Base-by-base conservation (phyloP, 108 stramenopile species). In the Pseudonitzschia pungens region DNA sequence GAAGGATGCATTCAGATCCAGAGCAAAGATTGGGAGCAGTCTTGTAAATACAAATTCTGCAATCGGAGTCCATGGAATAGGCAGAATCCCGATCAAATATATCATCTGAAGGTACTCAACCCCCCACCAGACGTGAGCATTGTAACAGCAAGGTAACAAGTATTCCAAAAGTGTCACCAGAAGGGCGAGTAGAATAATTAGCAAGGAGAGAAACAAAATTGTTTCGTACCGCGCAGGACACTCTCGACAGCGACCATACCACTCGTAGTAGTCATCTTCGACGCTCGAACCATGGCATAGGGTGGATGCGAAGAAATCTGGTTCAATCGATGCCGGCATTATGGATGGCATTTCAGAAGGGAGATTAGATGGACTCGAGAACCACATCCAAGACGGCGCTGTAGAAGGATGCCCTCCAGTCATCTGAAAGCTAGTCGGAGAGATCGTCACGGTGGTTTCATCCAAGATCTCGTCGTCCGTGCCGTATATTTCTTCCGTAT, bases 1-100 rank as follows among this genome's bases (percentile, higher is more conserved):
- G 22, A 77, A 62, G n/a, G 55, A 55, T 18, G 70, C 76, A 71
- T 71, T 69, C 36, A 71, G 24, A 41, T 77, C 76, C 43, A 77
- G 18, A 22, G 70, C 56, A 40, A 71, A 70, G 14, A 77, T 56
- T 27, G 76, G 69, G 40, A 74, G 28, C 29, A 74, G 15, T 50
- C 42, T 67, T 67, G 11, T 41, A 50, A 67, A 67, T 2, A 67
- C 42, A 21, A 67, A 28, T 21, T 26, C 66, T 67, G 66, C 66
- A 50, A 27, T 27, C 42, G 66, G 66, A 29, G 66, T 50, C 66
- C 42, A 67, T 27, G 43, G 50, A 60, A 73, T 40, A 48, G 65
- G 16, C 65, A 33, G 22, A 22, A 77, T 59, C 24, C 52, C 54
- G n/a, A 77, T 22, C 24, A 71, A 66, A 54, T 50, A 77, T 3